phyloP scores from a whole-genome alignment of 2,329 filamentous ascomycete species.

The Claviceps lovelessii region DNA sequence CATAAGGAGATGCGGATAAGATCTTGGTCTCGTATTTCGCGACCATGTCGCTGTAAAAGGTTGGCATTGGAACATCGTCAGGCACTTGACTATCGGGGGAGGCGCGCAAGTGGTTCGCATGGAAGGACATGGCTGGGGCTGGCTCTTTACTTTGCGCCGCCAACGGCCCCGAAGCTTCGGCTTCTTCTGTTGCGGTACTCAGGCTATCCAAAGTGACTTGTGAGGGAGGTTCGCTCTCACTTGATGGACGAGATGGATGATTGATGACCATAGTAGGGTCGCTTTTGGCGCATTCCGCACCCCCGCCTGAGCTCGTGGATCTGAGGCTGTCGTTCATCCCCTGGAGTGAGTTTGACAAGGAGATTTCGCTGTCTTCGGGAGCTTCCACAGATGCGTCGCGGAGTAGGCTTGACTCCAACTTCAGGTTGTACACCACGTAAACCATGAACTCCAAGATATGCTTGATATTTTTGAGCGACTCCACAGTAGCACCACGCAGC shows the following conservation, averaged over 20 bases:
- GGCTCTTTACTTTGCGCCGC: constrained; percentile 13
- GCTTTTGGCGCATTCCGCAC: constrained; percentile 14
- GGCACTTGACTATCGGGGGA: constrained; percentile 45
- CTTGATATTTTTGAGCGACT: constrained; percentile 66
- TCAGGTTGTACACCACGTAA: constrained; percentile 95
- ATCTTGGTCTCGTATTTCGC: constrained; percentile 87
- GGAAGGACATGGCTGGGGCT: constrained; percentile 21
- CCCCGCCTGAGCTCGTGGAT: constrained; percentile 19
- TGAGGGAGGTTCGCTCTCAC: constrained; percentile 23
- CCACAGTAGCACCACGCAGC: constrained; percentile 63
- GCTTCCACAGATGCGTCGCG: constrained; percentile 83
- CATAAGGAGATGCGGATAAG: constrained; percentile 87
- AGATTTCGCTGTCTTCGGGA: constrained; percentile 43
- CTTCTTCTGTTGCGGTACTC: constrained; percentile 15
- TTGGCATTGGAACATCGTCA: constrained; percentile 71
- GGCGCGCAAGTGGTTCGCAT: constrained; percentile 29
- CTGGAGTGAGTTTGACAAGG: constrained; percentile 25
- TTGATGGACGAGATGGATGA: constrained; percentile 22
- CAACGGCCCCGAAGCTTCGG: constrained; percentile 13
- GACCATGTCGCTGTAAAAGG: constrained; percentile 90
- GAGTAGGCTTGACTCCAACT: constrained; percentile 87
- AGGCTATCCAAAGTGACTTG: constrained; percentile 19
- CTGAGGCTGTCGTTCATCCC: constrained; percentile 25
- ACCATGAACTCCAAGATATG: constrained; percentile 96
- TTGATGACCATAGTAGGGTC: constrained; percentile 20